A percentile compares a stretch with the other conserved stretches of the same genome.
phyloP scores from a whole-genome alignment of 306 rosid species.

The Arachis hypogaea region DNA sequence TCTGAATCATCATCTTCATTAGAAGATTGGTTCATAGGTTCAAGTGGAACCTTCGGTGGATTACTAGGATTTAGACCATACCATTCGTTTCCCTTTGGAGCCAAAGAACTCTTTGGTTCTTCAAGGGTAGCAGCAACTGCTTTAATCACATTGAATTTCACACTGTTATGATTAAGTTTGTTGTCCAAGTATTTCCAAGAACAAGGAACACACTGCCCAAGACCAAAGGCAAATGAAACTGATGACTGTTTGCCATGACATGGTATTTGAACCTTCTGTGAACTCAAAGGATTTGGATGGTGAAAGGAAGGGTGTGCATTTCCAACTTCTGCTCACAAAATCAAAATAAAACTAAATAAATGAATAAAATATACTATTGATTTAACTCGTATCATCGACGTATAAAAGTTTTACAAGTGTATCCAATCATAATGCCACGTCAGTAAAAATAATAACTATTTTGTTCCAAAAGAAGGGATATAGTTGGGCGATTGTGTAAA shows the following conservation, averaged over 20 bases:
- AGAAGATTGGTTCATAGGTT: conserved; percentile 16
- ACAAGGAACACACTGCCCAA: conserved; percentile 48
- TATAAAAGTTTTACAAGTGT: too few relatives aligned
- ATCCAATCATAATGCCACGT: too few relatives aligned
- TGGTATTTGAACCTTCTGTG: conserved; percentile 41
- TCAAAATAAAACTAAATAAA: neutral
- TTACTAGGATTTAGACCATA: conserved; percentile 37
- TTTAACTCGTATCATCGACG: too few relatives aligned
- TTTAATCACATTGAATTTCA: conserved; percentile 44
- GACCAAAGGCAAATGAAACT: conserved; percentile 43
- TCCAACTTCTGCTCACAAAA: conserved; percentile 59
- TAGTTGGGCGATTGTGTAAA: too few relatives aligned
- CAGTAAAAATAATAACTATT: too few relatives aligned
- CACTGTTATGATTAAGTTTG: conserved; percentile 22
- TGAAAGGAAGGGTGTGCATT: conserved; percentile 61
- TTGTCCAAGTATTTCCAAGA: conserved; percentile 50
- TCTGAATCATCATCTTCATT: conserved; percentile 43
- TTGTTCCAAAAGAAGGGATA: too few relatives aligned
- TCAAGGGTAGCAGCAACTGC: conserved; percentile 80
- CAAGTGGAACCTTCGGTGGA: conserved; percentile 27
- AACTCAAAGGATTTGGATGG: conserved; percentile 47
- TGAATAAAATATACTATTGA: neutral
- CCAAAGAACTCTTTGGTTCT: conserved; percentile 44
- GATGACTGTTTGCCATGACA: conserved; percentile 47
- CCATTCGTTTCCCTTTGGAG: conserved; percentile 41